Evolutionary conservation across 352 stramenopile genomes (phyloP).

Genomic region (Phytophthora crassamura): DNA sequence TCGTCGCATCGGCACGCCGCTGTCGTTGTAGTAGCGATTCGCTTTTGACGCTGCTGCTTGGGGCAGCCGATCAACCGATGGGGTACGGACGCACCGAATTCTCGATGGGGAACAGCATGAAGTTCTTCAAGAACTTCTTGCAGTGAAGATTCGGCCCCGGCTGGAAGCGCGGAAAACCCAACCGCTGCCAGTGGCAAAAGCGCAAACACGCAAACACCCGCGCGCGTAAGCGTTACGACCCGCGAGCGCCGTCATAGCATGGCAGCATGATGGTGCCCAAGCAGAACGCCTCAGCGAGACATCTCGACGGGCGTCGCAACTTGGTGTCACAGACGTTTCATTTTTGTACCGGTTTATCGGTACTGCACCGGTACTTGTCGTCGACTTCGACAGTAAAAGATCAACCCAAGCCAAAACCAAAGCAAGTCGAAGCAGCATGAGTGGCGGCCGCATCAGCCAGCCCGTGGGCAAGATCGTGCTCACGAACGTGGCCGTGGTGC

Average conservation of each 20-base stretch:
- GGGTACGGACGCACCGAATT: slow-evolving; percentile 31
- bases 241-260: no score
- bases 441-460: slow-evolving; percentile 75
- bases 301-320: no score
- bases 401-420: slow-evolving; percentile 22
- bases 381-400: not conserved
- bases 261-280: no score
- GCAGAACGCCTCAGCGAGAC: no score
- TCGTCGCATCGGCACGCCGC: slow-evolving; percentile 19
- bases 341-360: no score
- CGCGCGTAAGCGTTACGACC: not conserved
- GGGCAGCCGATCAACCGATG: slow-evolving; percentile 24
- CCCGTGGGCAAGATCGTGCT: slow-evolving; percentile 90
- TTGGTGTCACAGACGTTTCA: no score
- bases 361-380: no score
- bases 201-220: not conserved
- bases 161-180: slow-evolving; percentile 14
- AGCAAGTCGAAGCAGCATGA: slow-evolving; percentile 38
- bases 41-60: not conserved
- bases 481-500: slow-evolving; percentile 98
- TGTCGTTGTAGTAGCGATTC: not conserved
- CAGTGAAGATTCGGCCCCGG: slow-evolving; percentile 13
- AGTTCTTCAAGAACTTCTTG: no score
- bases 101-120: slow-evolving; percentile 22
- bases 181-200: no score